Percentiles rank a stretch among this genome's conserved stretches.
phyloP scores from a whole-genome alignment of 75 land plant genomes.

The Selaginella tamariscina region DNA sequence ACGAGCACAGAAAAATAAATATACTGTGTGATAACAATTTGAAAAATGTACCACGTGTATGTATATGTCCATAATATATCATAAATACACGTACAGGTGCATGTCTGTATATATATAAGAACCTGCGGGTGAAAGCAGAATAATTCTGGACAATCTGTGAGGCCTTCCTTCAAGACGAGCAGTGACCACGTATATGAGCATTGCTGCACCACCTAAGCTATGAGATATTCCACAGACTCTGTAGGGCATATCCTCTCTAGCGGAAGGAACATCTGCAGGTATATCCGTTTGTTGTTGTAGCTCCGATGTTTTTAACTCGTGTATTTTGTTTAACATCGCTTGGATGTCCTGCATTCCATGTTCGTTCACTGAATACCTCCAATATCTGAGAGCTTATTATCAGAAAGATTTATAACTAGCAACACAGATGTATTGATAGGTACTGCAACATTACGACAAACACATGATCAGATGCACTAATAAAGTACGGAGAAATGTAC shows the following conservation, averaged over 20 bases:
- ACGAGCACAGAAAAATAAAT: too few species aligned
- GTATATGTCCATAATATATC: too few species aligned
- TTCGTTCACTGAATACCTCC: slow-evolving; percentile 88
- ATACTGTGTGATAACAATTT: too few species aligned
- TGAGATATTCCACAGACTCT: slow-evolving; percentile 65
- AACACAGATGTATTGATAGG: too few species aligned
- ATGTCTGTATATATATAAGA: too few species aligned
- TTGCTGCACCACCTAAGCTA: slow-evolving; percentile 89
- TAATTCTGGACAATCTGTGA: slow-evolving; percentile 65
- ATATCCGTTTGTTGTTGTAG: slow-evolving; percentile 10
- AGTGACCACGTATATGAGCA: slow-evolving; percentile 79
- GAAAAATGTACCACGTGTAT: too few species aligned
- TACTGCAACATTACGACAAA: too few species aligned
- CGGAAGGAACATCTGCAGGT: slow-evolving; percentile 15
- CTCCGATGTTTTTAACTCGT: slow-evolving; percentile 64
- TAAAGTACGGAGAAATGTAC: too few species aligned
- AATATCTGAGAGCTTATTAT: slow-evolving; percentile 72
- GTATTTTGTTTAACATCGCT: slow-evolving; percentile 79
- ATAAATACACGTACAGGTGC: too few species aligned
- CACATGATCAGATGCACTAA: too few species aligned
- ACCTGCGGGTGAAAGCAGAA: slow-evolving; percentile 88
- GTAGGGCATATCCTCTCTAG: slow-evolving; percentile 48
- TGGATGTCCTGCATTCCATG: slow-evolving; percentile 87
- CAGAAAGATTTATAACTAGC: too few species aligned
- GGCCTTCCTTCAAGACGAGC: slow-evolving; percentile 49